Evolutionary conservation across 805 yeast species (phyloP), one percentile per base, ranked within the genome.

Genomic region (Suhomyces xylopsoci): DNA sequence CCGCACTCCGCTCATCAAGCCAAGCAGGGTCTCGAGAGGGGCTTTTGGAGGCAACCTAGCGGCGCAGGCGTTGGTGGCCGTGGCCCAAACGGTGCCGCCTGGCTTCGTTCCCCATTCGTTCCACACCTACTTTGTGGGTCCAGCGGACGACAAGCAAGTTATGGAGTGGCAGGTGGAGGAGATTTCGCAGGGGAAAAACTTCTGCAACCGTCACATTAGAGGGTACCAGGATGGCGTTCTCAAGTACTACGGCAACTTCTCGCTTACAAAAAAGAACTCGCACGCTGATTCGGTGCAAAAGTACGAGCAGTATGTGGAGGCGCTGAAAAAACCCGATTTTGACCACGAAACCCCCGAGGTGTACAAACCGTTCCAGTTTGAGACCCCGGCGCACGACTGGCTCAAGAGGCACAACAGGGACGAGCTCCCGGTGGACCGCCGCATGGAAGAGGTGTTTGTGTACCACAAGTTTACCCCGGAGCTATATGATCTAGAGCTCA

Each of bases 51-150:
- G 76, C 0, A 63, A 61, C 46, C 43, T 72, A 6, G 69, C 64
- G 9, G 76, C 69, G 14, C 77, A 72, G 56, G 73, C 76, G 3
- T 45, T 72, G 8, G 51, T 68, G 25, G 75, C 67, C 19, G 75
- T 73, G 5, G 62, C 70, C 22, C 50, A 55, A 32, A 55, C 68
- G 5, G 55, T 64, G 6, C 68, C 68, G 6, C 51, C 55, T 2
- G 75, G 68, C 1, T 72, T 66, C 52, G 57, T 57, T 24, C 77
- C 77, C 1, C 73, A 72, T 53, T 66, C 77, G 20, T 57, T 71
- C 51, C 70, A 71, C 57, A 63, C 76, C 12, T 64, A 60, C 51
- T 65, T 71, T 52, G 60, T 70, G 44, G 58, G 62, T 54, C 57
- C 65, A 10, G 62, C 57, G 17, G 26, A 41, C 7, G 62, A 57